phyloP scores from a whole-genome alignment of 371 early-diverging fungal genomes.

The Mortierella sp. region DNA sequence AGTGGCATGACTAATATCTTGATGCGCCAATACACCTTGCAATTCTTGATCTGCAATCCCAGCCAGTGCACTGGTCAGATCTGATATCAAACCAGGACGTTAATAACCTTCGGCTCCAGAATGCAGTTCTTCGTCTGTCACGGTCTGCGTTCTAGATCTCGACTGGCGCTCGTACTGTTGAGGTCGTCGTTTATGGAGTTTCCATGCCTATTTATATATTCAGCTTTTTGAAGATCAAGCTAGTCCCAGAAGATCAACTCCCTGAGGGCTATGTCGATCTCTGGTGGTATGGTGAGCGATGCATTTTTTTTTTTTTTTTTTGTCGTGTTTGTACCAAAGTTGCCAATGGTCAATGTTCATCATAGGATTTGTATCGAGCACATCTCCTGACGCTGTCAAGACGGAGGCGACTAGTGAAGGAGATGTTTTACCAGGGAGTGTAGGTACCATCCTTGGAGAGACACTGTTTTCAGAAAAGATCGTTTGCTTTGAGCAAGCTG shows the following conservation, averaged over 20 bases:
- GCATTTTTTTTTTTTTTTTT: not conserved
- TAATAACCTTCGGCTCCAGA: slow-evolving; percentile 45
- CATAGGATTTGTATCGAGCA: slow-evolving; percentile 51
- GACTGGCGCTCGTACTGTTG: slow-evolving; percentile 33
- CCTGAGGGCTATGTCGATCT: slow-evolving; percentile 46
- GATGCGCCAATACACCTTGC: slow-evolving; percentile 57
- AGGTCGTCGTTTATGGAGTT: slow-evolving; percentile 40
- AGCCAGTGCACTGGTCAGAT: slow-evolving; percentile 31
- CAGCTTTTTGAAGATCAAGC: slow-evolving; percentile 38
- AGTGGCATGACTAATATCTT: slow-evolving; percentile 59
- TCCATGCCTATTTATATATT: slow-evolving; percentile 46
- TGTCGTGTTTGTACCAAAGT: not conserved
- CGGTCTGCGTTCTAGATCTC: slow-evolving; percentile 35
- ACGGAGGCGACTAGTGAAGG: slow-evolving; percentile 33
- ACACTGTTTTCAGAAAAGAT: slow-evolving; percentile 58
- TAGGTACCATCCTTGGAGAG: slow-evolving; percentile 59
- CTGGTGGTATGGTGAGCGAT: slow-evolving; percentile 48
- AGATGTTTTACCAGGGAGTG: slow-evolving; percentile 43
- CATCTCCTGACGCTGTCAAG: slow-evolving; percentile 34
- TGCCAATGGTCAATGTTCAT: not conserved
- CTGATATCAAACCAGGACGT: slow-evolving; percentile 41
- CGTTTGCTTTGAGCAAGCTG: slow-evolving; percentile 57
- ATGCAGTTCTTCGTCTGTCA: slow-evolving; percentile 45
- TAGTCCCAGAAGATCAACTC: slow-evolving; percentile 32
- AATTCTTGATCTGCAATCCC: slow-evolving; percentile 50